Conservation (phyloP, 2,329 filamentous ascomycete genomes). For the Penicillium fuscoglaucum region DNA sequence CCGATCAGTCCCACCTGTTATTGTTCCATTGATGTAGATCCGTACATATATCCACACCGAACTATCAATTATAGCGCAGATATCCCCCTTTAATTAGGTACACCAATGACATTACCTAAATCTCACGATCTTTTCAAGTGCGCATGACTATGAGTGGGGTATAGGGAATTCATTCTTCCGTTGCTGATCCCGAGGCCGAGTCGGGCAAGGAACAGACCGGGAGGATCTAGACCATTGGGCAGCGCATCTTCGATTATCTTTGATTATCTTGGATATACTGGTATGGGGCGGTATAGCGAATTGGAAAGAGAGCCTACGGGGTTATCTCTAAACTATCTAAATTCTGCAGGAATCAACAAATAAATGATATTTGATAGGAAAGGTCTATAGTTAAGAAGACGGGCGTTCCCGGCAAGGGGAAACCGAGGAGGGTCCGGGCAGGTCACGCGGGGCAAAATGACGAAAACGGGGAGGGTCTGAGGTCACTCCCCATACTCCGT, state of each 20-base stretch:
- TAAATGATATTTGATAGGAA: not conserved
- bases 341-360: not conserved
- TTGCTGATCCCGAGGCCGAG: constrained; percentile 13
- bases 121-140: constrained; percentile 11
- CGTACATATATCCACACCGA: not conserved
- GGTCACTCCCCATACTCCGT: constrained; percentile 22
- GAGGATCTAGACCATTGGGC: constrained; percentile 5
- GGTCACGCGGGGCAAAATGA: constrained; percentile 28
- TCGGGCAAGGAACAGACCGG: constrained; percentile 1
- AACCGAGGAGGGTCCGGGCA: constrained; percentile 13
- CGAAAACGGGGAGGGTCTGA: constrained; percentile 20
- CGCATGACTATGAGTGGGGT: constrained; percentile 13
- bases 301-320: not conserved
- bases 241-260: not conserved
- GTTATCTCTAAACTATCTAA: not conserved
- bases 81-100: not conserved
- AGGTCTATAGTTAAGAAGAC: not conserved
- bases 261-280: not conserved
- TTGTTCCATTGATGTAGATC: constrained; percentile 4
- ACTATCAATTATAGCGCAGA: not conserved
- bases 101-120: constrained; percentile 4
- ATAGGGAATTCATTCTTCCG: constrained; percentile 13
- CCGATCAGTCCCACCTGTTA: constrained; percentile 1
- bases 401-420: constrained; percentile 17
- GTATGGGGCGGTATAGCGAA: not conserved